phyloP scores from a whole-genome alignment of 495 filamentous ascomycete species.

The Talaromyces proteolyticus region DNA sequence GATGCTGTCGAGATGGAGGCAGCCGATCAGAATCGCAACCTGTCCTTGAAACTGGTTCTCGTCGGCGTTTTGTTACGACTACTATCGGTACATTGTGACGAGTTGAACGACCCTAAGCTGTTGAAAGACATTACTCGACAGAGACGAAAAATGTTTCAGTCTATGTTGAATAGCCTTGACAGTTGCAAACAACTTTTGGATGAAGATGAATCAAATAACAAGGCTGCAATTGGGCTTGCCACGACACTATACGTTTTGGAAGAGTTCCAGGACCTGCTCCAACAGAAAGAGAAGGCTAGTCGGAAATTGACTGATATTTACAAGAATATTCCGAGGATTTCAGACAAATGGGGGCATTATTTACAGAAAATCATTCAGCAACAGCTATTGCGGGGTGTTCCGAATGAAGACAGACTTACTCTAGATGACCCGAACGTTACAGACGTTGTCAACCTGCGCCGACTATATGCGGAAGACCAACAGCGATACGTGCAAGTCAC shows the following conservation, averaged over 20 bases:
- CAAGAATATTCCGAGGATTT: too few relatives aligned
- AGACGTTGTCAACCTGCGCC: slow-evolving; percentile 29
- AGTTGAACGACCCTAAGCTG: slow-evolving; percentile 9
- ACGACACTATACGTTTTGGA: slow-evolving; percentile 39
- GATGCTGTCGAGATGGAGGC: slow-evolving; percentile 30
- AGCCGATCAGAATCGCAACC: slow-evolving; percentile 14
- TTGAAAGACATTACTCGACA: background rate
- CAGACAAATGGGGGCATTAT: too few relatives aligned
- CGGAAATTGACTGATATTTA: too few relatives aligned
- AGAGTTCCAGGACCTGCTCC: slow-evolving; percentile 25
- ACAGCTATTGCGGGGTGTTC: slow-evolving; percentile 16
- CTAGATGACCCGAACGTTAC: slow-evolving; percentile 13
- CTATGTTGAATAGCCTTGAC: slow-evolving; percentile 33
- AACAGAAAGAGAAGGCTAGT: too few relatives aligned
- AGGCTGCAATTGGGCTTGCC: slow-evolving; percentile 32
- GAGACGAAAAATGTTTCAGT: slow-evolving; percentile 25
- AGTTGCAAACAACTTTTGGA: slow-evolving; percentile 22
- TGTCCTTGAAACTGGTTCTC: background rate
- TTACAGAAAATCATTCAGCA: too few relatives aligned
- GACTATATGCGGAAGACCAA: slow-evolving; percentile 37
- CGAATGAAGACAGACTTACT: slow-evolving; percentile 11
- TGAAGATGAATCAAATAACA: background rate
- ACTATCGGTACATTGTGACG: slow-evolving; percentile 29
- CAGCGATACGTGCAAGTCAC: slow-evolving; percentile 35
- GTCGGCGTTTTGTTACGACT: slow-evolving; percentile 28